Evolutionary conservation across 2,329 filamentous ascomycete species (phyloP).

Genomic region (Dactylonectria macrodidyma): DNA sequence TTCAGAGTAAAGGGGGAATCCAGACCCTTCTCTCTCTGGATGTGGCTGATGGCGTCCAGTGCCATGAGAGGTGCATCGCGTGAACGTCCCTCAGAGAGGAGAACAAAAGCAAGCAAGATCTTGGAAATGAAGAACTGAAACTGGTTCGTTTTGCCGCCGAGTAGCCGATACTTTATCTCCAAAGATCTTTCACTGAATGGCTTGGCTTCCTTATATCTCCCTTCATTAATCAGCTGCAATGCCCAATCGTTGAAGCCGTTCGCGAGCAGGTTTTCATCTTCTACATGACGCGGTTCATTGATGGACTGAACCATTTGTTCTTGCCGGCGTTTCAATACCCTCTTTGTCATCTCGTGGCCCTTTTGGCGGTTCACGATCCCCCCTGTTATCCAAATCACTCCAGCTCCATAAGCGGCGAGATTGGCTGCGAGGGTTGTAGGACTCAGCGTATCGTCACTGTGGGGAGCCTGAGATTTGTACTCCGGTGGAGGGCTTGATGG

Average conservation of each 20-base stretch:
- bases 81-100: background rate
- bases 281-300: background rate
- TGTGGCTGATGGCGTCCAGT: background rate
- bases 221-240: conserved; percentile 9
- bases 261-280: conserved; percentile 6
- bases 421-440: conserved; percentile 3
- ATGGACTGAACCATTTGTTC: background rate
- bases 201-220: conserved; percentile 2
- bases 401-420: conserved; percentile 10
- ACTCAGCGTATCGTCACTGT: background rate
- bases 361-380: conserved; percentile 3
- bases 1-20: background rate
- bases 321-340: conserved; percentile 3
- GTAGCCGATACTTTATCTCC: conserved; percentile 6
- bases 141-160: background rate
- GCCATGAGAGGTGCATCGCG: background rate
- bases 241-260: conserved; percentile 12
- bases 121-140: conserved; percentile 18
- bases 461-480: no score
- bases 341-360: conserved; percentile 1
- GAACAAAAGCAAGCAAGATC: conserved; percentile 5
- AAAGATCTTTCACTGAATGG: conserved; percentile 6
- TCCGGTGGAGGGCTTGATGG: background rate
- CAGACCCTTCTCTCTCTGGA: conserved; percentile 8
- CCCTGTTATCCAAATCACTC: conserved; percentile 9